Evolutionary conservation across 2,329 filamentous ascomycete species (phyloP), one percentile per base, ranked within the genome.

Genomic region (Paracoccidioides brasiliensis): DNA sequence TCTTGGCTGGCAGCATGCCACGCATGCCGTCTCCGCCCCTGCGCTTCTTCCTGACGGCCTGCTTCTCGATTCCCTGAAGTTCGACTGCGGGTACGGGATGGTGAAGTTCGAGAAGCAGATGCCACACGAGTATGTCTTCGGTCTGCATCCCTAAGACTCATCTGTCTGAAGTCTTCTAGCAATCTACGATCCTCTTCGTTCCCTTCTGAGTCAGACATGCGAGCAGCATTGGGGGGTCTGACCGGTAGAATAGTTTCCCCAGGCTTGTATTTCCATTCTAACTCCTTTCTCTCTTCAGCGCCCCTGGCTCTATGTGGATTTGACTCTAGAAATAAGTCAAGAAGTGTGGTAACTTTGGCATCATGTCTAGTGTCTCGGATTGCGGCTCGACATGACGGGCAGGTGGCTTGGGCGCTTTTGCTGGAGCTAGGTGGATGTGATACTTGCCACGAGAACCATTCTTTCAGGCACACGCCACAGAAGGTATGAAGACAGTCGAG

Each of bases 401-500:
- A 98, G 48, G 90, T 96, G 69, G 89, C 95, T 48, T 78, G 79
- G 54, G 78, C 73, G 3, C 63, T 54, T 15, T 66, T 79, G 67
- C 60, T 72, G 63, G 64, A 76, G 58, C 64, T 78, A 65, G 62
- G 77, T 66, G 54, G 75, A 62, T 59, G 81, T 35, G 78, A 75
- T 41, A 84, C 83, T 69, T 95, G 89, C 71, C 83, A 93, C 60
- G 78, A 76, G 69, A 97, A 98, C 93, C 93, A 98, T 75, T 95
- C 89, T 70, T 95, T 95, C 57, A 97, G 72, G 68, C 93, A 98
- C 42, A 88, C 86, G 60, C 90, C 93, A 75, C 93, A 98, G 72
- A 94, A 98, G 48, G 91, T 96, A 73, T 95, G 90, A 46, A 95
- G 81, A 69, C 90, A 95, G 75, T 95, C 88, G 70, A 95, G 86